Evolutionary conservation across 805 yeast genomes (phyloP).

Genomic region (Blastobotrys parvus): DNA sequence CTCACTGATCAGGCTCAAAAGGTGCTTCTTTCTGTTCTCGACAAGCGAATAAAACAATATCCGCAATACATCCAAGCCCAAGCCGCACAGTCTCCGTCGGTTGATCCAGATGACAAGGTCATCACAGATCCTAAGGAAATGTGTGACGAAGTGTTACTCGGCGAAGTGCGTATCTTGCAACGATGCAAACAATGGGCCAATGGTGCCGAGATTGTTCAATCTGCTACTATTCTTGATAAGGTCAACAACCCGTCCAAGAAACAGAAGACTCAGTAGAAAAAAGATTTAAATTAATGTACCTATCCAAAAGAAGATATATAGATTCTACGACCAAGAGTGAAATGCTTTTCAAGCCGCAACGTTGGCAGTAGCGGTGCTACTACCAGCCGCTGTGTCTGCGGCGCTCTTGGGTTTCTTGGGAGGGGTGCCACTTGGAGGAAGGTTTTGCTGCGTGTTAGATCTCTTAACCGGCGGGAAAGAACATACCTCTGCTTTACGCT

Average conservation of each 20-base stretch:
- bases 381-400: background rate
- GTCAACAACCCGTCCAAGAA: conserved; percentile 2
- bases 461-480: too few relatives aligned
- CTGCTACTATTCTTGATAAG: background rate
- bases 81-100: background rate
- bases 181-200: conserved; percentile 19
- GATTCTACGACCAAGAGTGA: too few relatives aligned
- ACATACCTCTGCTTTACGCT: conserved; percentile 29
- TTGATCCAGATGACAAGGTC: conserved; percentile 2
- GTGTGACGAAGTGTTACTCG: conserved; percentile 20
- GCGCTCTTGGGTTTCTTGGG: background rate
- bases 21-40: conserved; percentile 10
- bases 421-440: background rate
- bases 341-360: conserved; percentile 2
- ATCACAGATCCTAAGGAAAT: conserved; percentile 13
- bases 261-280: background rate
- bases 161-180: conserved; percentile 23
- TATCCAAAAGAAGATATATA: too few relatives aligned
- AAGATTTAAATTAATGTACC: too few relatives aligned
- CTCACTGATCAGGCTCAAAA: conserved; percentile 11
- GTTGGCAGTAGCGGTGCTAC: background rate
- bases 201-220: conserved; percentile 1
- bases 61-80: conserved; percentile 6
- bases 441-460: too few relatives aligned
- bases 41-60: conserved; percentile 17